Percentiles rank a stretch among this genome's conserved stretches.
Conservation (phyloP, 768 basidiomycete species). For the Psilocybe tampanensis region DNA sequence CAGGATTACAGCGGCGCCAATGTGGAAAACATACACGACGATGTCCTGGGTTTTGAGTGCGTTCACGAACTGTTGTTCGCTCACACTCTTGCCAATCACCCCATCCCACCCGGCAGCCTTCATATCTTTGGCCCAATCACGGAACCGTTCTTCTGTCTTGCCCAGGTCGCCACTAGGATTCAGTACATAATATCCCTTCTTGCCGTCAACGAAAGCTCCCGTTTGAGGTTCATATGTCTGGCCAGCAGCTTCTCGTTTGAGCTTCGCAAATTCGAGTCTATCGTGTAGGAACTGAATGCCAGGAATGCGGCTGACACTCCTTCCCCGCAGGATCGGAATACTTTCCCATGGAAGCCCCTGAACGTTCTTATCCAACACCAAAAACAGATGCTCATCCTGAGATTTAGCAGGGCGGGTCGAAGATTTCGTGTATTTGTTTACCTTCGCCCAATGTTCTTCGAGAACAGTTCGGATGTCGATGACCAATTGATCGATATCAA, state of each 20-base stretch:
- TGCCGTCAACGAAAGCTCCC: conserved; percentile 60
- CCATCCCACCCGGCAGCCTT: conserved; percentile 81
- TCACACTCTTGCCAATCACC: conserved; percentile 71
- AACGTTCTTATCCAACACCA: conserved; percentile 88
- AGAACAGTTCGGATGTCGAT: conserved; percentile 80
- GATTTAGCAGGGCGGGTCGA: conserved; percentile 7
- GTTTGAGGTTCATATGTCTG: conserved; percentile 32
- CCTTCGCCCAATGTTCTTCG: conserved; percentile 64
- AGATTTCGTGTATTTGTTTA: conserved; percentile 23
- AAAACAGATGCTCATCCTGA: conserved; percentile 76
- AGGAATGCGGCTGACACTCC: conserved; percentile 92
- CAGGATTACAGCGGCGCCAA: not conserved
- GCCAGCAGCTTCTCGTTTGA: conserved; percentile 32
- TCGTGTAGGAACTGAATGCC: conserved; percentile 88
- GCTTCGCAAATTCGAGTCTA: conserved; percentile 63
- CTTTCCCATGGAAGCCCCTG: conserved; percentile 96
- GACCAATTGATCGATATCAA: conserved; percentile 89
- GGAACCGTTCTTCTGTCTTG: conserved; percentile 82
- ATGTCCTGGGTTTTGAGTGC: conserved; percentile 78
- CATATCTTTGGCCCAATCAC: conserved; percentile 78
- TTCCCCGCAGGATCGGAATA: conserved; percentile 80
- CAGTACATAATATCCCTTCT: conserved; percentile 79
- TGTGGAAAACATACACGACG: conserved; percentile 73
- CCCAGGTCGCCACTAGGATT: conserved; percentile 92
- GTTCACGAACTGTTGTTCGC: conserved; percentile 80